These are phyloP conservation scores for Lactarius akahatsu DNA, from an alignment of 768 basidiomycete species.

Conservation along the genomic window DNA sequence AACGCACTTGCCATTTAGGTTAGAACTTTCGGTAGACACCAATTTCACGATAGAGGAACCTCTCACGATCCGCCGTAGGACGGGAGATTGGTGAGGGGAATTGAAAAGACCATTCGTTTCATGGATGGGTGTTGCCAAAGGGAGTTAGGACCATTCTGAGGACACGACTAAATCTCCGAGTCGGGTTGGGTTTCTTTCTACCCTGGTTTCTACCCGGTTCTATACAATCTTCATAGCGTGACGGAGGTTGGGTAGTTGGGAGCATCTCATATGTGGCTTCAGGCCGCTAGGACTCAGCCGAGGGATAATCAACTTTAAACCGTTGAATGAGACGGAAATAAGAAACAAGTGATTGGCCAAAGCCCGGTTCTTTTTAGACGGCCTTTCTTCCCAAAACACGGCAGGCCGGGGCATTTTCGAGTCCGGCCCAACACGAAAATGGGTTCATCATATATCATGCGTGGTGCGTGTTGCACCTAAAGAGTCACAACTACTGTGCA, in stretches of 20 bases:
- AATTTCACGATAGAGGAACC: not conserved
- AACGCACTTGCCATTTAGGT: not conserved
- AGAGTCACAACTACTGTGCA: not conserved
- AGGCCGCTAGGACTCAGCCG: not conserved
- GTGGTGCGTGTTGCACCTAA: not conserved
- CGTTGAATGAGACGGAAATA: not conserved
- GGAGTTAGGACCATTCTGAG: conserved; percentile 57
- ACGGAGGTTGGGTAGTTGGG: no score
- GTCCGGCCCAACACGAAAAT: not conserved
- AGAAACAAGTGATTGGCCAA: not conserved
- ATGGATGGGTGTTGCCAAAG: conserved; percentile 1
- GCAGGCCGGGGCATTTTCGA: not conserved
- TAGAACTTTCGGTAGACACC: not conserved
- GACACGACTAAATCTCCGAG: no score
- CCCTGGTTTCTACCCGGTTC: no score
- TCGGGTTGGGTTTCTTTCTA: no score
- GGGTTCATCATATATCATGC: not conserved
- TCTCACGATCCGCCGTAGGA: conserved; percentile 16
- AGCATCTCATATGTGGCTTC: conserved; percentile 40
- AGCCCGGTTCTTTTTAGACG: not conserved
- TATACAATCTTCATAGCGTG: no score
- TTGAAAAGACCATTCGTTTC: not conserved
- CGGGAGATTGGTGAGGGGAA: conserved; percentile 9
- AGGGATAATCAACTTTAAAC: not conserved
- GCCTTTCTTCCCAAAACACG: not conserved